Evolutionary conservation across 148 eudicot genomes (phyloP), one percentile per base, ranked within the genome.

Genomic region (Chenopodium quinoa): DNA sequence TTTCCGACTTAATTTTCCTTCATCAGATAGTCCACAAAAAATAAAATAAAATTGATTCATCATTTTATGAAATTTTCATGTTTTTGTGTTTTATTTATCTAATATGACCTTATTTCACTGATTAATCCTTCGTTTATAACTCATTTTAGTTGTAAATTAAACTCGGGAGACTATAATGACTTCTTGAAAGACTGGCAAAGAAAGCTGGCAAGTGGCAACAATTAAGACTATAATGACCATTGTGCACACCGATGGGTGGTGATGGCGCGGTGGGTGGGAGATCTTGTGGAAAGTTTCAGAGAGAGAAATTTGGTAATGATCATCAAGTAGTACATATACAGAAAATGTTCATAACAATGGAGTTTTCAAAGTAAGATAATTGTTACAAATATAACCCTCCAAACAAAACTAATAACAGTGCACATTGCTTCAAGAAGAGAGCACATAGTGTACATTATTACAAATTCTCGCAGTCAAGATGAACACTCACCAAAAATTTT

Each of bases 391-490:
- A 25, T 14, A n/a, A 47, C 25, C 13, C 13, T 72, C 71, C 67
- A 16, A 68, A 22, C 16, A 54, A 67, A 68, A 64, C 31, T 75
- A 7, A 81, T 52, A 40, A 3, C 7, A 31, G 31, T 54, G 73
- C 69, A 62, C 77, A 62, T 25, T 44, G 78, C 75, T 71, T 74
- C 66, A 32, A 71, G 23, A 76, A 76, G 14, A 52, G 68, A 70
- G 83, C 70, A 72, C 29, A 54, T 47, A 80, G 81, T 71, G 69
- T 54, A 80, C 32, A 72, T 81, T 80, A 63, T 80, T 64, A 71
- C 81, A 80, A 8, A 71, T 72, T 65, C 83, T 80, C 80, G 19
- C 54, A 31, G 8, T 78, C 29, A 82, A 2, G 68, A 63, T 48
- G 60, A 76, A 48, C 71, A 54, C 73, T 82, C 87, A 68, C 79